These are phyloP conservation scores for Gastrolobium villosum DNA, from an alignment of 306 rosid genomes.

Conservation along the genomic window DNA sequence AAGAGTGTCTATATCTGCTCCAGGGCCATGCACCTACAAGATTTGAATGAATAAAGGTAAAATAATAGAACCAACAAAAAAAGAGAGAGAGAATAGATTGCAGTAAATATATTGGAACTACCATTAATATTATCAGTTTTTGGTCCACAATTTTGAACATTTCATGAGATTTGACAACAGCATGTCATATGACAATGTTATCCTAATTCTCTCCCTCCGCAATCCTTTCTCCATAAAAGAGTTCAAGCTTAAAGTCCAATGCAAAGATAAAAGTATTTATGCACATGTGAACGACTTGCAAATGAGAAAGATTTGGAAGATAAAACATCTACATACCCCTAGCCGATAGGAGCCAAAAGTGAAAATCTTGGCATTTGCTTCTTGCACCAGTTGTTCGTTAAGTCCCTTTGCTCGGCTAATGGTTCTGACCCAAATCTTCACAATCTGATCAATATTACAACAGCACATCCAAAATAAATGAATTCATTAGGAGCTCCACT, in stretches of 20 bases:
- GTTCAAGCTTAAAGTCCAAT: constrained; percentile 1
- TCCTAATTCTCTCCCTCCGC: constrained; percentile 1
- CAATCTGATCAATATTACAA: constrained; percentile 68
- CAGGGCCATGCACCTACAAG: constrained; percentile 95
- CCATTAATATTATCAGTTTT: constrained; percentile 9
- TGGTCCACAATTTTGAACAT: constrained; percentile 27
- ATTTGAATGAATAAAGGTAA: constrained; percentile 14
- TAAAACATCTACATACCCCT: constrained; percentile 73
- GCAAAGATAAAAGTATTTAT: constrained; percentile 2
- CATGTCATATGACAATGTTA: constrained; percentile 26
- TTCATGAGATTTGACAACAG: neutral
- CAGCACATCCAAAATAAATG: constrained; percentile 36
- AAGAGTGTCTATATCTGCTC: constrained; percentile 93
- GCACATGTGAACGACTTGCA: neutral
- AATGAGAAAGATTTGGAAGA: constrained; percentile 35
- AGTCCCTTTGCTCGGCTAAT: constrained; percentile 87
- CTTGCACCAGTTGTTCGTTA: constrained; percentile 82
- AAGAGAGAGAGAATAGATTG: neutral
- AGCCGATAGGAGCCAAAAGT: constrained; percentile 95
- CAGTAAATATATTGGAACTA: neutral
- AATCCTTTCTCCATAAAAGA: constrained; percentile 3
- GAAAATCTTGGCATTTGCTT: constrained; percentile 98
- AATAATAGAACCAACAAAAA: neutral
- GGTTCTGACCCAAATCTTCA: constrained; percentile 90
- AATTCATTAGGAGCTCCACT: constrained; percentile 30